Evolutionary conservation across 78 protist species (phyloP), one percentile per base, ranked within the genome.

Genomic region (Dictyostelium purpureum): DNA sequence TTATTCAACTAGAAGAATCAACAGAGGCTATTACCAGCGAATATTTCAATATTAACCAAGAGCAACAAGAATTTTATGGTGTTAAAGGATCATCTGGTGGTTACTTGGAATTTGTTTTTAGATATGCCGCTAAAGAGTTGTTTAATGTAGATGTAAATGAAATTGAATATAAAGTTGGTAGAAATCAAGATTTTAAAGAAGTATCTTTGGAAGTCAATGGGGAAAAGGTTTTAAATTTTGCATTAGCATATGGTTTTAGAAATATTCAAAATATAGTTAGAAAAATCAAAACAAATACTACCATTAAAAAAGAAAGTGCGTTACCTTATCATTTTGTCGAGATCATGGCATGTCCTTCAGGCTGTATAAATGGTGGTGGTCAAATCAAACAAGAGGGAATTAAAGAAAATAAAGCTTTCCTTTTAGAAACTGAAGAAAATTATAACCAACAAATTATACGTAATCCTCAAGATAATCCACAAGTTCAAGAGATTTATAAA

Each of bases 251-350:
- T 78, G 99, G 99, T 16, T 97, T 98, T 77, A 78, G 97, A 33
- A 98, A 97, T 88, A 99, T 99, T 65, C 99, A 97, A 79, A 98
- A 96, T 90, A 2, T 98, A 11, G 96, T 99, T 11, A 91, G 96
- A 28, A 82, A 87, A 47, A 31, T 97, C 35, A 97, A 96, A 74
- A 75, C 24, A 18, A 31, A 40, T 7, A 78, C 21, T 9, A 10
- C 66, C 0, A 37, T 12, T 19, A 40, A 52, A 6, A 67, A 73
- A 47, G 49, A 37, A 12, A 7, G 56, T 0, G 7, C 10, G 21
- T 26, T 24, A 33, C 71, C 16, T 28, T 92, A 77, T 28, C 61
- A 92, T 54, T 92, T 92, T 76, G 81, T 92, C 14, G 95, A 92
- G 14, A 59, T 92, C 9, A 92, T 92, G 95, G 95, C 95, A 5